Evolutionary conservation across 2,329 filamentous ascomycete genomes (phyloP).

Genomic region (Calonectria crousiana): DNA sequence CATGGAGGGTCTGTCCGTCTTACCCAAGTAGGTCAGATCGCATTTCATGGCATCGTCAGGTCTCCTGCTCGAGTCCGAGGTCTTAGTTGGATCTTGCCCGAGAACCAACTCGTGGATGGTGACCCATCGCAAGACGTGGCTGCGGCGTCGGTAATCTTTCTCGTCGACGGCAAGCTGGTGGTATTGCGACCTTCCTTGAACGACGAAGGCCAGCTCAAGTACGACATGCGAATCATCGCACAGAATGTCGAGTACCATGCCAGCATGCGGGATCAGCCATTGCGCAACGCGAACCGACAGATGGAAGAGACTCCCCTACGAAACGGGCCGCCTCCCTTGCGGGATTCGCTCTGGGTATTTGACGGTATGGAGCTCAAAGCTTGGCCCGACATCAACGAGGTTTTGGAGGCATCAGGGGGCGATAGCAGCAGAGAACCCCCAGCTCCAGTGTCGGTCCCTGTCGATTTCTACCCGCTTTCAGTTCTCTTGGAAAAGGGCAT

Average conservation of each 20-base stretch:
- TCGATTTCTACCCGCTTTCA: slow-evolving; percentile 97
- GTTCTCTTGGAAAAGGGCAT: slow-evolving; percentile 91
- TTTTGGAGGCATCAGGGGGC: slow-evolving; percentile 77
- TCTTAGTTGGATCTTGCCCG: slow-evolving; percentile 95
- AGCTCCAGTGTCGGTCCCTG: slow-evolving; percentile 78
- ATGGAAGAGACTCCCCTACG: slow-evolving; percentile 40
- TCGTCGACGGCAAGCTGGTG: slow-evolving; percentile 98
- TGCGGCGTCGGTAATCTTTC: slow-evolving; percentile 90
- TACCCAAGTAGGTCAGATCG: slow-evolving; percentile 96
- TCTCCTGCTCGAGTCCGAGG: slow-evolving; percentile 93
- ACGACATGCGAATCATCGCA: slow-evolving; percentile 97
- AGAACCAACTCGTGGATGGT: slow-evolving; percentile 87
- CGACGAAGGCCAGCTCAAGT: slow-evolving; percentile 87
- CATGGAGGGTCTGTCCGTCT: slow-evolving; percentile 78
- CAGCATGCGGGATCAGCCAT: slow-evolving; percentile 87
- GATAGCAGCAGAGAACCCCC: slow-evolving; percentile 79
- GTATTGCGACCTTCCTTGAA: slow-evolving; percentile 88
- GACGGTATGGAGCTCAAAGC: slow-evolving; percentile 87
- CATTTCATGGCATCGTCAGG: slow-evolving; percentile 94
- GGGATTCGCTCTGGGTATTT: slow-evolving; percentile 95
- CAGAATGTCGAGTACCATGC: slow-evolving; percentile 97
- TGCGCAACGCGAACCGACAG: slow-evolving; percentile 49
- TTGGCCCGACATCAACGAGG: slow-evolving; percentile 90
- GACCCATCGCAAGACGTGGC: slow-evolving; percentile 97
- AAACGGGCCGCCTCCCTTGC: slow-evolving; percentile 64